Percentiles rank a stretch among this genome's conserved stretches.
Conservation (phyloP, 108 stramenopile species). For the Skeletonema potamos region DNA sequence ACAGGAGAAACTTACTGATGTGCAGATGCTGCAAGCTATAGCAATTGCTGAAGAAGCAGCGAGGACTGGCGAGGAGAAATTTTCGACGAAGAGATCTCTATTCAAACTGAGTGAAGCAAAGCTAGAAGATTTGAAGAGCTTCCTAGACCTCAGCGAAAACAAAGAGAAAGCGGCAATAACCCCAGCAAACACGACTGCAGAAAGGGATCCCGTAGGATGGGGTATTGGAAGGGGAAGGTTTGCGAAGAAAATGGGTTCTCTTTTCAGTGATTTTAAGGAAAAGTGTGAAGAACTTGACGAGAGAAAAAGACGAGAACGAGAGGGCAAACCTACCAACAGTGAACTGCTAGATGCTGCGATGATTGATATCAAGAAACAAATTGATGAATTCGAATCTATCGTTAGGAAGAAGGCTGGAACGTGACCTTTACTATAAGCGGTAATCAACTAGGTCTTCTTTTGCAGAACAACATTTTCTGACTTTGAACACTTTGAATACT, state of each 20-base stretch:
- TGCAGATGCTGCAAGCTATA: constrained; percentile 52
- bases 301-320: constrained; percentile 17
- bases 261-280: constrained; percentile 35
- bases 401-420: constrained; percentile 1
- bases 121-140: constrained; percentile 37
- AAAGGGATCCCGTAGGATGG: constrained; percentile 24
- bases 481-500: neutral
- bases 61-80: constrained; percentile 41
- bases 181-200: neutral
- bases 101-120: constrained; percentile 47
- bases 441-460: neutral
- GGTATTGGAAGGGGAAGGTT: constrained; percentile 39
- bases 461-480: neutral
- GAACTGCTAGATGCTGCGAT: constrained; percentile 38
- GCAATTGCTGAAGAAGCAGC: constrained; percentile 49
- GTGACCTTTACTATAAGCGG: neutral
- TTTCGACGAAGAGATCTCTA: constrained; percentile 38
- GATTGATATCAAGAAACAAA: constrained; percentile 34
- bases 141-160: constrained; percentile 24
- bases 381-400: constrained; percentile 43
- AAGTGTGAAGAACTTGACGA: constrained; percentile 46
- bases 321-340: constrained; percentile 17
- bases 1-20: constrained; percentile 42
- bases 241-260: constrained; percentile 29
- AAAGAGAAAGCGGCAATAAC: neutral